Conservation (phyloP, 2,329 filamentous ascomycete genomes). For the Pseudogymnoascus sp. region DNA sequence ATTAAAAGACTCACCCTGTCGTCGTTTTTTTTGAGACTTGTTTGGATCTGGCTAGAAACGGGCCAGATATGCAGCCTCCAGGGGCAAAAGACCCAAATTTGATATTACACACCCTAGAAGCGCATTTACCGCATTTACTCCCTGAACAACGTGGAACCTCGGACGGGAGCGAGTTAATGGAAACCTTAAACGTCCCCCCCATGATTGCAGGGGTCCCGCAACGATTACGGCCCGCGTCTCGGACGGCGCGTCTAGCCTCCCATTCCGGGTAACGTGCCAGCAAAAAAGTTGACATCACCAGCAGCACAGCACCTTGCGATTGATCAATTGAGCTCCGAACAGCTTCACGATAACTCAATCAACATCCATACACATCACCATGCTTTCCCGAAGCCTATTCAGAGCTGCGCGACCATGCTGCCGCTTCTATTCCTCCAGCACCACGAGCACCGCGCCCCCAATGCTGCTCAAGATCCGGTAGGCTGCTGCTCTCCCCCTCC, state of each 20-base stretch:
- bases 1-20: not conserved
- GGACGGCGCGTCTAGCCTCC: slow-evolving; percentile 2
- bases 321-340: not conserved
- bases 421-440: slow-evolving; percentile 18
- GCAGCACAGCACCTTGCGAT: not conserved
- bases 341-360: not conserved
- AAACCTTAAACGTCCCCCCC: not conserved
- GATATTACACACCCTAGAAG: slow-evolving; percentile 2
- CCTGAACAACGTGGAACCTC: slow-evolving; percentile 1
- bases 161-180: slow-evolving; percentile 2
- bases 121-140: not conserved
- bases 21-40: not conserved
- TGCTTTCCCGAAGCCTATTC: not conserved
- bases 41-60: not conserved
- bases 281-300: slow-evolving; percentile 3
- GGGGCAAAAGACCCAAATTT: not conserved
- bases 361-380: not conserved
- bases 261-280: not conserved
- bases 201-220: slow-evolving; percentile 2
- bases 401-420: slow-evolving; percentile 1
- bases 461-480: slow-evolving; percentile 31
- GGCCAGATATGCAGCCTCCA: not conserved
- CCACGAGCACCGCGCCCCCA: slow-evolving; percentile 22
- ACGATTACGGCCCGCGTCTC: not conserved
- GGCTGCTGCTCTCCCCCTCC: not conserved